Percentiles rank a stretch among this genome's conserved stretches.
phyloP scores from a whole-genome alignment of 306 rosid species.

The Rosa chinensis region DNA sequence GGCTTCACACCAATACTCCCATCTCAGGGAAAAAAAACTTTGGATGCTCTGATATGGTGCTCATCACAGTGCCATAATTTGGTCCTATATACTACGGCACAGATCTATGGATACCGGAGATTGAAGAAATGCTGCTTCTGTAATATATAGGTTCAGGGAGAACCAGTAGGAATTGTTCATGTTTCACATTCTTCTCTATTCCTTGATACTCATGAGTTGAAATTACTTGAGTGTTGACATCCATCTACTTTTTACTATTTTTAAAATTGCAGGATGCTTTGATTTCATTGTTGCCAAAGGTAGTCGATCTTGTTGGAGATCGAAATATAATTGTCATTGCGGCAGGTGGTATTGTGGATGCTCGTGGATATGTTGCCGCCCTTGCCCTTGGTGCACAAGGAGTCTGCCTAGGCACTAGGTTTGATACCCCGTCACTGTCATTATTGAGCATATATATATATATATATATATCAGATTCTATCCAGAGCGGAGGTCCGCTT shows the following conservation, averaged over 20 bases:
- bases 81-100: too few relatives aligned
- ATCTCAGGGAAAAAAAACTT: too few relatives aligned
- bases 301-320: constrained; percentile 74
- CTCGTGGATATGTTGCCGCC: constrained; percentile 84
- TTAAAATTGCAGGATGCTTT: constrained; percentile 56
- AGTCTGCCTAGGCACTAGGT: constrained; percentile 81
- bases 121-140: neutral
- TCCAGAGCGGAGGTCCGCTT: too few relatives aligned
- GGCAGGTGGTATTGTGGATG: constrained; percentile 79
- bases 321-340: constrained; percentile 71
- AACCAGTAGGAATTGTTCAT: neutral
- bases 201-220: neutral
- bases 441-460: neutral
- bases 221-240: neutral
- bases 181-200: neutral
- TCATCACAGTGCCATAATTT: too few relatives aligned
- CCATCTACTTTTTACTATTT: neutral
- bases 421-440: constrained; percentile 11
- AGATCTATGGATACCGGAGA: too few relatives aligned
- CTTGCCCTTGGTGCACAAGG: constrained; percentile 90
- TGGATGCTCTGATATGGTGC: too few relatives aligned
- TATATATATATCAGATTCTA: too few relatives aligned
- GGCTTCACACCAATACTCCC: too few relatives aligned
- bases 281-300: constrained; percentile 69
- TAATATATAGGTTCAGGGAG: neutral